Conservation (phyloP, 2,329 filamentous ascomycete genomes). For the Saccharata proteae region DNA sequence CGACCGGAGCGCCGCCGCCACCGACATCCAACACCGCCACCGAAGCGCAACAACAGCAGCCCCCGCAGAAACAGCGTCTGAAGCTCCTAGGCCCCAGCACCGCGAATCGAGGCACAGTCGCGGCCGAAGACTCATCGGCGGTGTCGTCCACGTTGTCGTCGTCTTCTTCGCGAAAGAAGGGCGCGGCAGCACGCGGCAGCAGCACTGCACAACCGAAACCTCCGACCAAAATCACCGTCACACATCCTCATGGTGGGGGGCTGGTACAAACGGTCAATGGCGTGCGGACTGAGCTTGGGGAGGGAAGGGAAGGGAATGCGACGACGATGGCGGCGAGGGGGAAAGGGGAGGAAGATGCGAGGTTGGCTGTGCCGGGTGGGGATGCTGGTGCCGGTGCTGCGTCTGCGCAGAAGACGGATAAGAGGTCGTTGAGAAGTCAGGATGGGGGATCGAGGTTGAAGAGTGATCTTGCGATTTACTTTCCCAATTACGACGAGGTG, state of each 20-base stretch:
- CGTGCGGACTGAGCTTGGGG: slow-evolving; percentile 22
- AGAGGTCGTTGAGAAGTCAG: slow-evolving; percentile 72
- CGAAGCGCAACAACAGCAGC: neutral
- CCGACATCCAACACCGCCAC: neutral
- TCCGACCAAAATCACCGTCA: slow-evolving; percentile 30
- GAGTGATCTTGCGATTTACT: slow-evolving; percentile 83
- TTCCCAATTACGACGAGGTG: slow-evolving; percentile 87
- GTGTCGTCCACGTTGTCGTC: too few species aligned
- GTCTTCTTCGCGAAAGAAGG: slow-evolving; percentile 7
- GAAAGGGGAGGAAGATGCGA: too few species aligned
- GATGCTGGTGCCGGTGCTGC: slow-evolving; percentile 11
- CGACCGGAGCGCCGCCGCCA: too few species aligned
- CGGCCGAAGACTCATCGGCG: too few species aligned
- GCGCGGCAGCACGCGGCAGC: slow-evolving; percentile 7
- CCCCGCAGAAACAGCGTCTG: slow-evolving; percentile 1
- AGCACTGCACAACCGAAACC: slow-evolving; percentile 18
- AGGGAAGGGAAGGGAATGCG: too few species aligned
- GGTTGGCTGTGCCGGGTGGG: too few species aligned
- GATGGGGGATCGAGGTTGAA: slow-evolving; percentile 73
- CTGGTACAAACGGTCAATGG: slow-evolving; percentile 32
- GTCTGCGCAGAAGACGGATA: slow-evolving; percentile 36
- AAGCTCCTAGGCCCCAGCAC: slow-evolving; percentile 8
- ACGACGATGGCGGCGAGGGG: slow-evolving; percentile 21
- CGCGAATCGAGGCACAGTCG: slow-evolving; percentile 3
- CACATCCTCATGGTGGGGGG: slow-evolving; percentile 29